phyloP scores from a whole-genome alignment of 768 basidiomycete genomes.

The Russula virescens region DNA sequence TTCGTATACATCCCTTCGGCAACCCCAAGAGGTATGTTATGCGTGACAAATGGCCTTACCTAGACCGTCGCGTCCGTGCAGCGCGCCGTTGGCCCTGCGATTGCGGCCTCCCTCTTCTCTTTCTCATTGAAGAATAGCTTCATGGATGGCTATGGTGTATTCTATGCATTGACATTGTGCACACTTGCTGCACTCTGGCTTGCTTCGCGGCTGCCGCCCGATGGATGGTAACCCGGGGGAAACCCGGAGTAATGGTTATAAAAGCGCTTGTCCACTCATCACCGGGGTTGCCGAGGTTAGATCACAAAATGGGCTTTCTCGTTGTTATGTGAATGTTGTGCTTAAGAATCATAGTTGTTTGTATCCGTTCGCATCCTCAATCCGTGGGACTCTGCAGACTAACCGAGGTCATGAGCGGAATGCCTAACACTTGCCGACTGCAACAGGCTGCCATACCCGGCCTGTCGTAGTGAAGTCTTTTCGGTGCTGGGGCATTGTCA shows the following conservation, averaged over 20 bases:
- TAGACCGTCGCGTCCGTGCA: constrained; percentile 45
- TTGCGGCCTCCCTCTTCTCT: constrained; percentile 43
- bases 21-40: constrained; percentile 34
- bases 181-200: neutral
- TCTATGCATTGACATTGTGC: constrained; percentile 2
- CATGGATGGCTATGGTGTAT: constrained; percentile 36
- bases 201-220: neutral
- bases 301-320: no score
- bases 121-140: constrained; percentile 28
- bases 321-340: no score
- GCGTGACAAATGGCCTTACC: constrained; percentile 46
- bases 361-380: no score
- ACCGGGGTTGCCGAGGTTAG: no score
- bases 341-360: no score
- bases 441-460: no score
- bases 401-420: no score
- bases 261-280: no score
- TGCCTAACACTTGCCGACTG: no score
- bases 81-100: constrained; percentile 46
- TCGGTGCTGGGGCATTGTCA: no score
- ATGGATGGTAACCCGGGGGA: neutral
- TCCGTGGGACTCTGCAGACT: no score
- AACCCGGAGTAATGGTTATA: neutral
- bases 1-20: constrained; percentile 31
- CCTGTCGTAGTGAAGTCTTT: no score